Evolutionary conservation across 352 stramenopile species (phyloP), one percentile per base, ranked within the genome.

Genomic region (Phytophthora capsici): DNA sequence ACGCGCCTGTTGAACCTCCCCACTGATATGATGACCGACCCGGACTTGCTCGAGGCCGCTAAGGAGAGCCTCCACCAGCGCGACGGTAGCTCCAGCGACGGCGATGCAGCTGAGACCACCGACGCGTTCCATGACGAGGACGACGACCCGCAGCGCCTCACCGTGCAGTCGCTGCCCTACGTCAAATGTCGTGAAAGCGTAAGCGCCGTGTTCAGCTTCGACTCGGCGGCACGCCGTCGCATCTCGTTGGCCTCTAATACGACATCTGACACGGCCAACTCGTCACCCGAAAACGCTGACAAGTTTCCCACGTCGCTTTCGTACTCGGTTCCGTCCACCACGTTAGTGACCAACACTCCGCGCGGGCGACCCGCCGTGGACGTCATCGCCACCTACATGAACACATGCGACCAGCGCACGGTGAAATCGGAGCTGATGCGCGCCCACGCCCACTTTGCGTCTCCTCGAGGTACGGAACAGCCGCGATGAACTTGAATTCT

Each of bases 341-440:
- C 79, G 13, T 46, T 85, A 32, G 64, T 90, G 43, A 84, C 70
- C 54, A 90, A 84, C 49, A 90, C 82, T 47, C 84, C 84, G 41
- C 82, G 86, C 20, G 86, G 75, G 3, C 86, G 86, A 16, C 82
- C 82, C 9, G 80, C 82, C 1, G 87, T 95, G 38, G 88, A 95
- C 53, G 84, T 95, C 34, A 95, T 95, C 60, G 88, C 88, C 44
- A 95, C 88, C 2, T 95, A 95, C 75, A 95, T 95, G 88, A 95
- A 95, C 78, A 94, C 88, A 38, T 82, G 71, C 37, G 88, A 95
- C 71, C 80, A 76, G 36, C 88, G 88, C 32, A 84, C 81, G 1
- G 66, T 90, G 52, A 94, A 92, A 64, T 85, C 82, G 44, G 86
- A 94, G 37, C 74, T 93, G 7, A 77, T 94, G 72, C 86, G 84